These are phyloP conservation scores for Chaetomiaceae sp. DNA, from an alignment of 2,329 filamentous ascomycete species.

Conservation along the genomic window DNA sequence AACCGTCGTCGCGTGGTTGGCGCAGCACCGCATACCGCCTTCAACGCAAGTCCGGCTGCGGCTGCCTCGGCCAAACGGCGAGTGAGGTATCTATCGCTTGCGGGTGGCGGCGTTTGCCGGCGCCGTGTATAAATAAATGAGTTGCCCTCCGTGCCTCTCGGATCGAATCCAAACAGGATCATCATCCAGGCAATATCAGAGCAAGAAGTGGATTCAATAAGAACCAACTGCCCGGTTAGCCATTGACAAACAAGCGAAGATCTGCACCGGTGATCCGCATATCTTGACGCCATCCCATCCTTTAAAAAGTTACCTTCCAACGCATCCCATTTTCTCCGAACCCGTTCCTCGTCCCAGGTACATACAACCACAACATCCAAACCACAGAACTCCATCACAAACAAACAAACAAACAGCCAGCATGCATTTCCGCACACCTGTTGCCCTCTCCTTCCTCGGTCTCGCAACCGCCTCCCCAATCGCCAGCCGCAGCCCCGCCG, in stretches of 20 bases:
- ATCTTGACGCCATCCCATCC: neutral
- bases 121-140: neutral
- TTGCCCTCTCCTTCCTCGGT: constrained; percentile 9
- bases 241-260: constrained; percentile 3
- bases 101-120: neutral
- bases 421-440: constrained; percentile 9
- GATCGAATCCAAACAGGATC: neutral
- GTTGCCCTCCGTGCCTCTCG: neutral
- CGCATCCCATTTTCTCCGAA: neutral
- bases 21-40: neutral
- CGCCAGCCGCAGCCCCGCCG: neutral
- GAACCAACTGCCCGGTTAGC: neutral
- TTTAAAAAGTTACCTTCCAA: neutral
- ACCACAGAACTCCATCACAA: too few relatives aligned
- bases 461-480: constrained; percentile 4
- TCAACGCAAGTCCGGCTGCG: neutral
- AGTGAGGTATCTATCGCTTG: too few relatives aligned
- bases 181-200: neutral
- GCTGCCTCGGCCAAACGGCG: neutral
- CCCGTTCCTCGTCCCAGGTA: neutral
- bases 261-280: constrained; percentile 3
- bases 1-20: constrained; percentile 4
- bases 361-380: neutral
- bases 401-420: neutral
- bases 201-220: neutral